A percentile compares a stretch with the other conserved stretches of the same genome.
These are phyloP conservation scores for Coemansia furcata DNA, from an alignment of 192 early-diverging fungal species.

Conservation along the genomic window DNA sequence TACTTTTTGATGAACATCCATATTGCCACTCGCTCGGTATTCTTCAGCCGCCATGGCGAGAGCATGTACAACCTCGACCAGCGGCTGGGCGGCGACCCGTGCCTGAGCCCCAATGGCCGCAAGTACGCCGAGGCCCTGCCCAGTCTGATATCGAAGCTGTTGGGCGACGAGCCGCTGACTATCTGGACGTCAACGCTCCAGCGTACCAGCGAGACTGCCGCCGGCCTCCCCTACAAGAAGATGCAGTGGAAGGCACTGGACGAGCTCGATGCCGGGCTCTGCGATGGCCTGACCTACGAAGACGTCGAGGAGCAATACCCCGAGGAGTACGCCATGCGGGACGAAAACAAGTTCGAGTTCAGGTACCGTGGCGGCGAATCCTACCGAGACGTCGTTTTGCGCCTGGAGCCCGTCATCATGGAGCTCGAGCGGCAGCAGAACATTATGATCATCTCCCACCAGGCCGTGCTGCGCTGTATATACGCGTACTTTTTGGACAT, in stretches of 20 bases:
- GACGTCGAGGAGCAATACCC: conserved; percentile 94
- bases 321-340: conserved; percentile 89
- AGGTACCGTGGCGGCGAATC: conserved; percentile 82
- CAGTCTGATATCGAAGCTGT: conserved; percentile 67
- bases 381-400: conserved; percentile 94
- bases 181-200: conserved; percentile 97
- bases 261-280: conserved; percentile 95
- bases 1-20: conserved; percentile 99
- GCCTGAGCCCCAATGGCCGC: conserved; percentile 81
- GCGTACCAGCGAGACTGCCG: conserved; percentile 89
- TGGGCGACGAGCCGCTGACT: conserved; percentile 74
- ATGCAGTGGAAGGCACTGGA: conserved; percentile 97
- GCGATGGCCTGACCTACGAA: conserved; percentile 99
- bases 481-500: conserved; percentile 98
- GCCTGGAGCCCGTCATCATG: conserved; percentile 98
- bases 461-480: conserved; percentile 95
- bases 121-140: conserved; percentile 86
- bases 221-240: conserved; percentile 78
- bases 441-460: conserved; percentile 96
- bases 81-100: conserved; percentile 93
- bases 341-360: conserved; percentile 96
- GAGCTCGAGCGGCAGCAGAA: conserved; percentile 97
- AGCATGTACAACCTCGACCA: conserved; percentile 89
- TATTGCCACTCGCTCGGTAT: conserved; percentile 89
- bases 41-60: conserved; percentile 94